Evolutionary conservation across 2,329 filamentous ascomycete genomes (phyloP).

Genomic region (Parastagonospora nodorum): DNA sequence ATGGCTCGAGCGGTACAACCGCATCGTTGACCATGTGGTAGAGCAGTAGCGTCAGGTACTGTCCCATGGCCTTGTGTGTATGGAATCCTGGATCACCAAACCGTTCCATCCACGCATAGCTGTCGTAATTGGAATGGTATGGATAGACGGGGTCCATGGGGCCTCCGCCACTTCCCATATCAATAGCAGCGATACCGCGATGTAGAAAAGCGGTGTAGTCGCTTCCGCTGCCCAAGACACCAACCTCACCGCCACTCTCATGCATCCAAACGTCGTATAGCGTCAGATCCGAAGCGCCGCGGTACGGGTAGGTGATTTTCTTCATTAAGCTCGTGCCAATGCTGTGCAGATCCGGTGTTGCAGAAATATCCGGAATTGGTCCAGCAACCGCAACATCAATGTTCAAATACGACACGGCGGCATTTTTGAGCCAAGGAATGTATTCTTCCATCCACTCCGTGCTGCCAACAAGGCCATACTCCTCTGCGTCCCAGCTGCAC

Average conservation of each 20-base stretch:
- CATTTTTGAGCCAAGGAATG: conserved; percentile 52
- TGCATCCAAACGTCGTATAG: conserved; percentile 53
- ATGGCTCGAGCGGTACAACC: conserved; percentile 47
- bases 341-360: conserved; percentile 49
- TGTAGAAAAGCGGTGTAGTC: conserved; percentile 56
- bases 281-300: conserved; percentile 45
- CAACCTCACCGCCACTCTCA: conserved; percentile 41
- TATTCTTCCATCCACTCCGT: conserved; percentile 59
- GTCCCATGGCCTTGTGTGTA: conserved; percentile 56
- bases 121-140: conserved; percentile 55
- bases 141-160: conserved; percentile 52
- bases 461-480: conserved; percentile 47
- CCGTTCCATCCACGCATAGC: conserved; percentile 58
- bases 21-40: conserved; percentile 50
- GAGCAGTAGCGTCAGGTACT: conserved; percentile 51
- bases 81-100: conserved; percentile 59
- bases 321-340: conserved; percentile 45
- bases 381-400: conserved; percentile 57
- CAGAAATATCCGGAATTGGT: conserved; percentile 45
- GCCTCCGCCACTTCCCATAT: conserved; percentile 48
- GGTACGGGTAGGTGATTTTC: conserved; percentile 50
- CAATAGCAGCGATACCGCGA: conserved; percentile 50
- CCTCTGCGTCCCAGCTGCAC: conserved; percentile 51
- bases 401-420: conserved; percentile 57
- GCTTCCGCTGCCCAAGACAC: conserved; percentile 52